These are phyloP conservation scores for Sphagnum tenellum DNA, from an alignment of 225 moss, liverwort and hornwort genomes.

Conservation along the genomic window DNA sequence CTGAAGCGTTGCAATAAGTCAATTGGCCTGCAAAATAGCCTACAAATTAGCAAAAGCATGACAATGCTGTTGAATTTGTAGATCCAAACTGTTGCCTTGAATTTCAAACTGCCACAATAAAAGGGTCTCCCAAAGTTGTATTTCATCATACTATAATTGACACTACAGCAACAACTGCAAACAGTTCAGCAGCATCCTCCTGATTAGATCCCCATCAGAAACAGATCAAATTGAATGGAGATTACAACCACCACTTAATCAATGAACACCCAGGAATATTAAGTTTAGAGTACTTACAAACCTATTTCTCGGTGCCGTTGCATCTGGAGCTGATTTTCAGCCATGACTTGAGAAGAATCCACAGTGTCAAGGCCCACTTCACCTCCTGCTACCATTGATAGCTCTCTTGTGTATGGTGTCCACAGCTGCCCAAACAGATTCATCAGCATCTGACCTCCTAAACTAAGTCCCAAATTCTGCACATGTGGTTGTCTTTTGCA, in stretches of 20 bases:
- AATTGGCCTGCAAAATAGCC: constrained; percentile 48
- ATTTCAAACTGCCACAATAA: no score
- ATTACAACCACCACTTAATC: background rate
- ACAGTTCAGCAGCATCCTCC: no score
- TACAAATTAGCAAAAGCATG: no score
- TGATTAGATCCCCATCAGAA: no score
- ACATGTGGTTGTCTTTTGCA: background rate
- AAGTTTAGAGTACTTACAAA: constrained; percentile 24
- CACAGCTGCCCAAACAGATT: constrained; percentile 46
- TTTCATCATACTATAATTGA: no score
- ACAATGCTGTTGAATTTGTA: no score
- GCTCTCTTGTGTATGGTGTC: constrained; percentile 64
- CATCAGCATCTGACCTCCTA: no score
- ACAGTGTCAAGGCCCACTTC: constrained; percentile 49
- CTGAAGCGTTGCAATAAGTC: constrained; percentile 91
- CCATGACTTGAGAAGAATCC: constrained; percentile 69
- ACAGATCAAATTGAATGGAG: background rate
- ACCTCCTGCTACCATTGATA: constrained; percentile 64
- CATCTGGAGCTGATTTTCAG: constrained; percentile 81
- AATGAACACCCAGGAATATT: constrained; percentile 1
- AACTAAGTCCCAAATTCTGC: no score
- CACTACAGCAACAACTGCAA: no score
- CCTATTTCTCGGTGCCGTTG: constrained; percentile 52
- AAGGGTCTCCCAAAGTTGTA: no score
- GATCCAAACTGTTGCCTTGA: no score